A percentile compares a stretch with the other conserved stretches of the same genome.
phyloP scores from a whole-genome alignment of 257 asterid species.

The Rubia yunnanensis region DNA sequence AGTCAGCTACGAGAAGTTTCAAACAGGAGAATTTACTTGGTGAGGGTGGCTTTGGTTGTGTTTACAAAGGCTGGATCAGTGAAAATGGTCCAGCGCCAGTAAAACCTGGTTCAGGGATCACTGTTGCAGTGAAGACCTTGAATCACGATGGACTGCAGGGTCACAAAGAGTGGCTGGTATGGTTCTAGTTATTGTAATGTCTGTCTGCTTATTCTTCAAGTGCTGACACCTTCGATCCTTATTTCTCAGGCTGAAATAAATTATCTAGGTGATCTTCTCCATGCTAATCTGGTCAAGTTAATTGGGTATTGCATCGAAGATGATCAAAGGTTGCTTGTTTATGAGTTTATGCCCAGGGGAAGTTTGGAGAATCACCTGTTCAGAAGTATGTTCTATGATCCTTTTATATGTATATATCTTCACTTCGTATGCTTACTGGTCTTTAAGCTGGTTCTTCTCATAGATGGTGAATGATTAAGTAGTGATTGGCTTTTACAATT shows the following conservation, averaged over 20 bases:
- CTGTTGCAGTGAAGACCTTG: conserved; percentile 83
- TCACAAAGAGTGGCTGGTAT: conserved; percentile 89
- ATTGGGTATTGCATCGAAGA: conserved; percentile 85
- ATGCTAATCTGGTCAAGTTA: conserved; percentile 66
- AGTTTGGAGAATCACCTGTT: conserved; percentile 94
- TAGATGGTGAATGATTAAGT: neutral
- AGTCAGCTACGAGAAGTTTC: conserved; percentile 63
- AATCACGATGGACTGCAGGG: conserved; percentile 89
- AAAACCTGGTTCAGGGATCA: conserved; percentile 64
- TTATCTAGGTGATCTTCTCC: conserved; percentile 75
- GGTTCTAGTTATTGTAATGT: conserved; percentile 3
- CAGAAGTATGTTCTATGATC: conserved; percentile 45
- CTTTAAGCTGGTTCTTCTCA: neutral
- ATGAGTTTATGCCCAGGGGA: conserved; percentile 87
- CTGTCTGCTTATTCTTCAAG: neutral
- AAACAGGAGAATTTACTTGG: conserved; percentile 73
- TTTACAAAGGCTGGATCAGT: conserved; percentile 81
- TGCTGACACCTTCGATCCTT: conserved; percentile 9
- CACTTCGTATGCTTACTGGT: neutral
- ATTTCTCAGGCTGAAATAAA: conserved; percentile 66
- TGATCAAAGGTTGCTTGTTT: conserved; percentile 72
- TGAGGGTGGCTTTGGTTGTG: conserved; percentile 90
- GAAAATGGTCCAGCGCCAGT: conserved; percentile 57
- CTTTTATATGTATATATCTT: neutral
- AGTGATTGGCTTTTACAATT: neutral